phyloP scores from a whole-genome alignment of 257 asterid genomes.

The Haberlea rhodopensis region DNA sequence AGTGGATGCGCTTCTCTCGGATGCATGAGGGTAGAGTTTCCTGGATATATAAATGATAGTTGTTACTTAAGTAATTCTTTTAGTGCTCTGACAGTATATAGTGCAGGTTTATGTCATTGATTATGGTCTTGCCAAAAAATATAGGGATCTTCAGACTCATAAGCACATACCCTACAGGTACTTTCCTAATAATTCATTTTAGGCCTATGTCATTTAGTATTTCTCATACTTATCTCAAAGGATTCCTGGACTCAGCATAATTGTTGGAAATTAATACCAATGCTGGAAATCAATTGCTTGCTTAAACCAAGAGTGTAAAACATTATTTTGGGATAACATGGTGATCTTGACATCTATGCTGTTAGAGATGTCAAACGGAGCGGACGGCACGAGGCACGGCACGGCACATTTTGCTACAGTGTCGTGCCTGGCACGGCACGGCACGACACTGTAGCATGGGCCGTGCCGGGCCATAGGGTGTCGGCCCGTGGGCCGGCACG shows the following conservation, averaged over 20 bases:
- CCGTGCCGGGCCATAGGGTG: too few relatives aligned
- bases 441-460: too few relatives aligned
- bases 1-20: neutral
- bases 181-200: neutral
- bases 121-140: constrained; percentile 95
- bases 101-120: constrained; percentile 88
- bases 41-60: neutral
- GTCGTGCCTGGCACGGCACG: too few relatives aligned
- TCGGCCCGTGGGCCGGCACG: too few relatives aligned
- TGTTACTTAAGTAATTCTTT: neutral
- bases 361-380: too few relatives aligned
- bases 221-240: too few relatives aligned
- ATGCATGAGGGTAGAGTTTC: neutral
- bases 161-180: constrained; percentile 98
- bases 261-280: neutral
- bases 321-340: neutral
- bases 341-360: neutral
- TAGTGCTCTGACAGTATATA: neutral
- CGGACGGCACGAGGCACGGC: too few relatives aligned
- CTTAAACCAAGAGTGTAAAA: too few relatives aligned
- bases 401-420: too few relatives aligned
- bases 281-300: neutral
- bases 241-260: neutral
- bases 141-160: constrained; percentile 89
- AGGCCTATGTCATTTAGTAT: neutral